Base-by-base conservation (phyloP, 257 asterid species). In the Fraxinus anomala region DNA sequence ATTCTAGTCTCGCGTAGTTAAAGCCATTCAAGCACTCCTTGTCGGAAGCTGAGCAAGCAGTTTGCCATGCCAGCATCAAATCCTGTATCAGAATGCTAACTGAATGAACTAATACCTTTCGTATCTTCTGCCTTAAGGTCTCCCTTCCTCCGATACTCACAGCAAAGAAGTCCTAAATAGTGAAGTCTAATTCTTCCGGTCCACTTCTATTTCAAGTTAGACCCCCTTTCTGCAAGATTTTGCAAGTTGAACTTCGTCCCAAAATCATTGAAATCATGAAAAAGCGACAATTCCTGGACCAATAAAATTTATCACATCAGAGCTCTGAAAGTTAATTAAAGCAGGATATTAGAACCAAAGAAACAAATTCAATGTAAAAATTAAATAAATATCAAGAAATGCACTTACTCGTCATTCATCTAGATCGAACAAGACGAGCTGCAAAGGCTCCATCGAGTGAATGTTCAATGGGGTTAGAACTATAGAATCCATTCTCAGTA, bases 391-490 rank as follows among this genome's bases (percentile, higher is more conserved):
- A 9, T 63, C 34, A 63, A 63, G 69, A 40, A 17, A 30, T 80
- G 21, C 10, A 73, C 82, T 61, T 65, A 59, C 82, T 14, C 3
- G 65, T 13, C 68, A 73, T 74, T 84, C 85, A 85, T 68, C 56
- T 66, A 28, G 88, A 89, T 80, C 86, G 85, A 70, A 89, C 13
- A 66, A 94, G 97, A 24, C 98, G 97, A 84, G 98, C 98, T 78
- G 97, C 98, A 81, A 94, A 94, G 84, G 97, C 97, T 80, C 98
- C 98, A 63, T 94, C 98, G 42, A 90, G 78, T 40, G 89, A 88
- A 89, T 94, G 94, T 78, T 86, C 91, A 70, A 87, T 89, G 54
- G 98, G 98, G 83, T 83, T 88, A 6, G 97, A 90, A 80, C 86
- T 80, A 61, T 89, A 94, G 80, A 90, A 90, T 66, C 98, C 97